Evolutionary conservation across 345 rosid genomes (phyloP), one percentile per base, ranked within the genome.

Genomic region (Dimocarpus longan): DNA sequence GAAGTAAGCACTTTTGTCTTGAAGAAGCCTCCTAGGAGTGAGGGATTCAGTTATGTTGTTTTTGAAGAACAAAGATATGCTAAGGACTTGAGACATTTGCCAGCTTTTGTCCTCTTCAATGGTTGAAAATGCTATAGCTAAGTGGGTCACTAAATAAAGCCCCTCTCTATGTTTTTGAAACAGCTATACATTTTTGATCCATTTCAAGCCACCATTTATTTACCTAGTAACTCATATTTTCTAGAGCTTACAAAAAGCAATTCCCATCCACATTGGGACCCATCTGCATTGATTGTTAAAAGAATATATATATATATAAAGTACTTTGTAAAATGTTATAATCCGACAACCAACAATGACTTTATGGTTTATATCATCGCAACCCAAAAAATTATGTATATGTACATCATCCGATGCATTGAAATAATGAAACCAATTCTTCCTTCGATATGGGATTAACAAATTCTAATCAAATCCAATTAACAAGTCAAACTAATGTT

Each of bases 1-100:
- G 66, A 72, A 48, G 86, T 76, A 75, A 81, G 76, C 82, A 77
- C 90, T 90, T 90, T 90, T 88, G 91, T 88, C 89, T 77, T 70
- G 77, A 46, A 77, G 84, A 90, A 90, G 91, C 78, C 84, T 87
- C 88, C 87, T 81, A 56, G 86, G 86, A 82, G 79, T 82, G 74
- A 80, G 89, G 82, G 80, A 79, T 81, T 84, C 66, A 19, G 71
- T 68, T 74, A 69, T 28, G 8, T n/a, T 9, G 18, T 22, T 78
- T 71, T 70, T 70, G 22, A 66, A 76, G 68, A 78, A 76, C 85
- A 83, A 78, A 82, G 74, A 68, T 80, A 74, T 76, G 79, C 67
- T 77, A 59, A 76, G 76, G 75, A 37, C 71, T 66, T 21, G 21
- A 84, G 71, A 54, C 80, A 72, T 67, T 68, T 81, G 72, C 74